Base-by-base conservation (phyloP, 2,329 filamentous ascomycete genomes). In the Apiospora marii region DNA sequence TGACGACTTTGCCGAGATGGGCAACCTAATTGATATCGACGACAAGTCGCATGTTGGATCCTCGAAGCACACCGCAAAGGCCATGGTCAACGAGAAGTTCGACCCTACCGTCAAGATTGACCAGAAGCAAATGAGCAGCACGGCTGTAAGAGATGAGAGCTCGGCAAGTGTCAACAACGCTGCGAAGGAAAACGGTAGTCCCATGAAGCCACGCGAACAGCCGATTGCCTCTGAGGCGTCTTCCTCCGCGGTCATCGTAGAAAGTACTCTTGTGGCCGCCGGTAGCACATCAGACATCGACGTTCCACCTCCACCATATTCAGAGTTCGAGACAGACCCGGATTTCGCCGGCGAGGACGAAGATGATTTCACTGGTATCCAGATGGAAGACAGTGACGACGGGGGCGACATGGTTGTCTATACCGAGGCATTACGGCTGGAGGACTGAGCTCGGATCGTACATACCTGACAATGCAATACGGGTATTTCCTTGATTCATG, bases 1-100 rank as follows among this genome's bases (percentile, higher is more conserved):
- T 61, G 70, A 74, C 14, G 82, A 82, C 48, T 78, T 75, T 37
- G 79, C 77, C 6, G 75, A 78, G 73, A 78, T 77, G 10, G 82
- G 82, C 14, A 81, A 73, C 19, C 76, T 88, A 13, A 84, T 89
- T 70, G 82, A 84, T 49, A 76, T 88, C 71, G 86, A 84, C 68
- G 83, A 85, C 58, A 64, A 64, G 58, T 13, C 58, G 19, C 37
- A 73, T 24, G 71, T 73, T 13, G 72, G 75, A 51, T 74, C 74
- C 4, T 74, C 78, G 10, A 71, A 74, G n/a, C 74, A 76, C 12
- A 74, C 70, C 5, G 64, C 69, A 5, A 67, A 71, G 8, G 76
- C 77, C n/a, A 67, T 75, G 68, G 74, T 69, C 58, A 79, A 79
- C 43, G 77, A 79, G 72, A 80, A 79, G 70, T 80, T 78, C 24